A percentile compares a stretch with the other conserved stretches of the same genome.
These are phyloP conservation scores for Paramarasmius palmivorus DNA, from an alignment of 1,284 basidiomycete species.

Conservation along the genomic window DNA sequence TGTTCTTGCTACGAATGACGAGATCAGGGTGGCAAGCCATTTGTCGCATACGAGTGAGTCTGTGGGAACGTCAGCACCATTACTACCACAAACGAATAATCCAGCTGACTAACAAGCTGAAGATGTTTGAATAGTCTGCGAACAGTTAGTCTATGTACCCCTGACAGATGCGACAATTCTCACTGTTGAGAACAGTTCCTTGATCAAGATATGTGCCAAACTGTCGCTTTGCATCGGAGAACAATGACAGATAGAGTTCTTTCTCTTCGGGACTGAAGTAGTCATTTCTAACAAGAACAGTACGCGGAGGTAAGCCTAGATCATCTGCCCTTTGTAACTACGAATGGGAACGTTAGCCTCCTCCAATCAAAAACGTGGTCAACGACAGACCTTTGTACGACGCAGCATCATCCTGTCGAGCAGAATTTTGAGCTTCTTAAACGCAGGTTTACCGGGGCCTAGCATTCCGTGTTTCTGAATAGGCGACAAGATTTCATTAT, in stretches of 20 bases:
- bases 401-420: constrained; percentile 97
- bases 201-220: constrained; percentile 91
- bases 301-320: constrained; percentile 94
- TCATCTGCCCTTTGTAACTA: constrained; percentile 96
- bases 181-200: constrained; percentile 91
- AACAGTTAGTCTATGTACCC: constrained; percentile 18
- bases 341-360: neutral
- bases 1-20: constrained; percentile 87
- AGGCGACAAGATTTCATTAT: constrained; percentile 91
- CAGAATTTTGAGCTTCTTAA: constrained; percentile 88
- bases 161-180: constrained; percentile 30
- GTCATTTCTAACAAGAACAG: constrained; percentile 87
- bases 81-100: neutral
- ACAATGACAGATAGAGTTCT: constrained; percentile 91
- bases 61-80: constrained; percentile 25
- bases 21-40: constrained; percentile 97
- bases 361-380: neutral
- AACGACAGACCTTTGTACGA: constrained; percentile 62
- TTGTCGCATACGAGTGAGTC: constrained; percentile 88
- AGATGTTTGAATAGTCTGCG: constrained; percentile 93
- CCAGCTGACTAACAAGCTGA: constrained; percentile 65
- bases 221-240: constrained; percentile 90
- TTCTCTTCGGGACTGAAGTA: constrained; percentile 97
- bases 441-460: constrained; percentile 78
- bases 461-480: constrained; percentile 84